Evolutionary conservation across 306 rosid genomes (phyloP).

Genomic region (Hippophae rhamnoides): DNA sequence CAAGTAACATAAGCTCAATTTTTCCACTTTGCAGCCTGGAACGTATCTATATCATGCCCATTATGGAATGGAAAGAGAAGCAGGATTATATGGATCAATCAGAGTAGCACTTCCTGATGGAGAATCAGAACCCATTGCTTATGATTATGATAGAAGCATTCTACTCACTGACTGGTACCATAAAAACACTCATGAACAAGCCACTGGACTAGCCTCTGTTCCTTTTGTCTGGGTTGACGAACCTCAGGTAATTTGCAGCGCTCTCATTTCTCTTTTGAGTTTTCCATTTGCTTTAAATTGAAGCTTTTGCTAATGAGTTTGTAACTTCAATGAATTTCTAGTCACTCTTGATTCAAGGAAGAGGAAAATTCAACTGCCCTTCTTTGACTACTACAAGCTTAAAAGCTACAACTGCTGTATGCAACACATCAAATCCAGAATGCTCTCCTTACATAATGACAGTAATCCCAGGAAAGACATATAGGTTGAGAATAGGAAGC

Average conservation of each 20-base stretch:
- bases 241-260: slow-evolving; percentile 46
- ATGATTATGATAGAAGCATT: slow-evolving; percentile 68
- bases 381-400: slow-evolving; percentile 19
- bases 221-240: slow-evolving; percentile 52
- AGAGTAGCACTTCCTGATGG: slow-evolving; percentile 48
- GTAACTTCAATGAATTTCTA: slow-evolving; percentile 16
- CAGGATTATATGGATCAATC: slow-evolving; percentile 69
- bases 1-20: neutral
- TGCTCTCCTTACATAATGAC: slow-evolving; percentile 50
- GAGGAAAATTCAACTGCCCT: slow-evolving; percentile 72
- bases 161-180: slow-evolving; percentile 86
- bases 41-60: slow-evolving; percentile 81
- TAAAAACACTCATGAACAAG: slow-evolving; percentile 48
- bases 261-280: neutral
- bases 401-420: slow-evolving; percentile 17
- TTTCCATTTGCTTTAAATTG: neutral
- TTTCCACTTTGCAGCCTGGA: slow-evolving; percentile 44
- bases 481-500: slow-evolving; percentile 58
- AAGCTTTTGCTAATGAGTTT: slow-evolving; percentile 2
- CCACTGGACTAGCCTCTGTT: slow-evolving; percentile 49
- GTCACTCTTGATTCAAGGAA: slow-evolving; percentile 85
- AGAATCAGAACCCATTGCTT: slow-evolving; percentile 57
- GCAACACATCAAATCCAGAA: slow-evolving; percentile 46
- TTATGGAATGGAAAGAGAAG: slow-evolving; percentile 91
- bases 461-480: slow-evolving; percentile 57